Percentiles rank a stretch among this genome's conserved stretches.
These are phyloP conservation scores for Penicillium hesseltinei DNA, from an alignment of 2,329 filamentous ascomycete genomes.

Conservation along the genomic window DNA sequence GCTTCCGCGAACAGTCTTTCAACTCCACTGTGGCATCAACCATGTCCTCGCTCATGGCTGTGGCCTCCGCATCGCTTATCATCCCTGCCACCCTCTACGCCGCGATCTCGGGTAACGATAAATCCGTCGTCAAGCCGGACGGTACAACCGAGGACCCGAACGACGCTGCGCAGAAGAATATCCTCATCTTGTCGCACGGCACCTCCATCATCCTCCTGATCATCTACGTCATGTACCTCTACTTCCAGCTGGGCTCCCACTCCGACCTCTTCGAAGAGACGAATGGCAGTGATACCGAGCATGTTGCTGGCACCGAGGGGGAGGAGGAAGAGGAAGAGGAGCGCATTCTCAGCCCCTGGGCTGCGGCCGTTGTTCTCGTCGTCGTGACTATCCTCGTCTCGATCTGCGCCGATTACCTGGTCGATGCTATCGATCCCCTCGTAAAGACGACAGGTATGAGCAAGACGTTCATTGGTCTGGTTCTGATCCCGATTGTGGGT, in stretches of 20 bases:
- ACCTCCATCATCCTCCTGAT: conserved; percentile 72
- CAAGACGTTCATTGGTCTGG: conserved; percentile 77
- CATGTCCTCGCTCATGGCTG: conserved; percentile 67
- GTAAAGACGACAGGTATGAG: conserved; percentile 69
- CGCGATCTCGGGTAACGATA: conserved; percentile 50
- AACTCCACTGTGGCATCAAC: conserved; percentile 52
- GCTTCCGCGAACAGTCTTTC: conserved; percentile 65
- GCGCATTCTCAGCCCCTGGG: conserved; percentile 59
- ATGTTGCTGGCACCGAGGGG: conserved; percentile 30
- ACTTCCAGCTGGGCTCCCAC: conserved; percentile 76
- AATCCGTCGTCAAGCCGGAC: conserved; percentile 26
- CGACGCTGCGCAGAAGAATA: conserved; percentile 47
- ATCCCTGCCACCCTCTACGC: conserved; percentile 74
- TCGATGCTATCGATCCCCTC: conserved; percentile 71
- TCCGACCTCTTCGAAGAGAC: conserved; percentile 65
- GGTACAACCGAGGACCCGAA: background rate
- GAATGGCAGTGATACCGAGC: conserved; percentile 43
- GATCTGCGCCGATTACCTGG: conserved; percentile 73
- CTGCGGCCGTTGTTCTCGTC: conserved; percentile 66
- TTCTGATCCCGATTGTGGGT: conserved; percentile 75
- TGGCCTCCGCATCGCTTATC: conserved; percentile 74
- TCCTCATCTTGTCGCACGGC: conserved; percentile 70
- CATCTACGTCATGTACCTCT: conserved; percentile 73
- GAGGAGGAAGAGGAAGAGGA: conserved; percentile 50
- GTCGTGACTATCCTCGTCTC: conserved; percentile 68